These are phyloP conservation scores for Solanum sitiens DNA, from an alignment of 257 asterid species.

Conservation along the genomic window DNA sequence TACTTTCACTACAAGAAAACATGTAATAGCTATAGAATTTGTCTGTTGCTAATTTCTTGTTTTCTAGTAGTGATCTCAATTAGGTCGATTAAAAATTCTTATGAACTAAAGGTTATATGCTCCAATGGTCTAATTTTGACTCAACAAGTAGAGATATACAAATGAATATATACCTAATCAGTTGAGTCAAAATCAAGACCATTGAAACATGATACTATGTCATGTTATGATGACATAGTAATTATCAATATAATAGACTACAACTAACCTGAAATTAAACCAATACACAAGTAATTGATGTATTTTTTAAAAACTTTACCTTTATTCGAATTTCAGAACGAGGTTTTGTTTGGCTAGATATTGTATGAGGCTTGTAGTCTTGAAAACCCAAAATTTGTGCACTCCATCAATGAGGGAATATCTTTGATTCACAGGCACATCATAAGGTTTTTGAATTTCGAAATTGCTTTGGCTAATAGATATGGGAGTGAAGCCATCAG, in stretches of 20 bases:
- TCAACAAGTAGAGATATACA: neutral
- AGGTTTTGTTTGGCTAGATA: constrained; percentile 3
- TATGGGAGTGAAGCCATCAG: neutral
- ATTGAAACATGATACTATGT: neutral
- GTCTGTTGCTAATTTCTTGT: neutral
- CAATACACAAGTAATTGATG: neutral
- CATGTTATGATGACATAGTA: neutral
- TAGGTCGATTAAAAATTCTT: no score
- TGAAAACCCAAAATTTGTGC: constrained; percentile 11
- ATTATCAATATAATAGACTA: neutral
- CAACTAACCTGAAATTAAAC: neutral
- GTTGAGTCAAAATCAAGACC: neutral
- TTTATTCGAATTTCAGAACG: constrained; percentile 6
- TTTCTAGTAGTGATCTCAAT: no score
- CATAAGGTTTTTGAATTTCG: constrained; percentile 11
- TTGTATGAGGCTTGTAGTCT: constrained; percentile 6
- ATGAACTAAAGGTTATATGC: neutral
- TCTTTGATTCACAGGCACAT: constrained; percentile 5
- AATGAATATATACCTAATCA: neutral
- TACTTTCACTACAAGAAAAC: neutral
- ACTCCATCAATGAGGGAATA: constrained; percentile 12
- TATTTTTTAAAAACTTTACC: neutral
- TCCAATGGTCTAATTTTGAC: neutral
- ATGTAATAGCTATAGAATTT: neutral
- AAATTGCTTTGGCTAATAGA: neutral